Conservation (phyloP, 2,329 filamentous ascomycete species). For the Didymella arachidicola region DNA sequence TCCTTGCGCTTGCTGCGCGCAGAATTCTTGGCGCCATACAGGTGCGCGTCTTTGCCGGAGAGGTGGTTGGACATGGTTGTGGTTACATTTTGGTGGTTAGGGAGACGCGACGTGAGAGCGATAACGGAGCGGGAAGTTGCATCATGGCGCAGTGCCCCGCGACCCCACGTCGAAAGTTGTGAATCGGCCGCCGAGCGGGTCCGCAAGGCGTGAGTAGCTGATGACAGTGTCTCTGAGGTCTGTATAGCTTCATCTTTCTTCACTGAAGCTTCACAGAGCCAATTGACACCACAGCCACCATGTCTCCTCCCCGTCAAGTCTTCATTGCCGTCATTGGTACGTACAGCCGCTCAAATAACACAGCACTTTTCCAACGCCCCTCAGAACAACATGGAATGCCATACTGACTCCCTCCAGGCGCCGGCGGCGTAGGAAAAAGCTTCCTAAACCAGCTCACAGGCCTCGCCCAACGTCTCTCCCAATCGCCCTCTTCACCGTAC, state of each 20-base stretch:
- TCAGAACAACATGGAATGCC: background rate
- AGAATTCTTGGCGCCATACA: slow-evolving; percentile 81
- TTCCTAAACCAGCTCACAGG: slow-evolving; percentile 83
- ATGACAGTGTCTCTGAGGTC: slow-evolving; percentile 2
- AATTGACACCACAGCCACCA: slow-evolving; percentile 35
- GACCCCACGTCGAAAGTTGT: slow-evolving; percentile 19
- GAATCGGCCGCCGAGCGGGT: slow-evolving; percentile 16
- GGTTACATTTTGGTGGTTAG: background rate
- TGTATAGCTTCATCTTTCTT: slow-evolving; percentile 1
- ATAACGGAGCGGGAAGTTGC: slow-evolving; percentile 41
- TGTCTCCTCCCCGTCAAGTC: slow-evolving; percentile 55
- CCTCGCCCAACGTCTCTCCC: slow-evolving; percentile 67
- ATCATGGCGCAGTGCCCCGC: slow-evolving; percentile 16
- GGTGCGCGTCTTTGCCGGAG: slow-evolving; percentile 64
- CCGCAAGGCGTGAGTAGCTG: slow-evolving; percentile 6
- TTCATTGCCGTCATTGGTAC: slow-evolving; percentile 59
- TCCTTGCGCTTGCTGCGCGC: slow-evolving; percentile 63
- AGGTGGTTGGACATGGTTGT: slow-evolving; percentile 25
- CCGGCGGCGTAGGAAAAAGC: slow-evolving; percentile 89
- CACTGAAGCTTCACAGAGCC: slow-evolving; percentile 11
- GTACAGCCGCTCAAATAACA: background rate
- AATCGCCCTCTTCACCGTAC: slow-evolving; percentile 63
- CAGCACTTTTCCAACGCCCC: no score
- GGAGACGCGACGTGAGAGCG: slow-evolving; percentile 6
- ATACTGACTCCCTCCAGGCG: slow-evolving; percentile 64